phyloP scores from a whole-genome alignment of 768 basidiomycete genomes.

The Psilocybe subaeruginosa region DNA sequence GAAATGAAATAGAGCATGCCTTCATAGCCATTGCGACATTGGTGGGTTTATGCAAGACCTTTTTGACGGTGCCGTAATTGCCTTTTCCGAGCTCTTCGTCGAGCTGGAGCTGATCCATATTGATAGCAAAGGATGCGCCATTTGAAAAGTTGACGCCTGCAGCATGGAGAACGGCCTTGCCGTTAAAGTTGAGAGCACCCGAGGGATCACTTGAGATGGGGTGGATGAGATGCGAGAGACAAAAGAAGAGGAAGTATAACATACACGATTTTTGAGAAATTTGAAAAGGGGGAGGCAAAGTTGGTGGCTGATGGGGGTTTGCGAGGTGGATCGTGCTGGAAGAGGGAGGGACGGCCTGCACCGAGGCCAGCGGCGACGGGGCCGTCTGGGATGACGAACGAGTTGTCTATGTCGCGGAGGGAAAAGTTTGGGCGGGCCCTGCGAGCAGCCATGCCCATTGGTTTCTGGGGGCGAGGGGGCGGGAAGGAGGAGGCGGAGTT shows the following conservation, averaged over 20 bases:
- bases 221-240: constrained; percentile 4
- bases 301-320: constrained; percentile 40
- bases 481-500: constrained; percentile 13
- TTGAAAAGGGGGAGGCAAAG: constrained; percentile 82
- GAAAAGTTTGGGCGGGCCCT: constrained; percentile 60
- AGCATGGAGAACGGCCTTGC: constrained; percentile 92
- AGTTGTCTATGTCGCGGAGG: constrained; percentile 58
- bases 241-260: constrained; percentile 32
- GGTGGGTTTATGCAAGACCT: constrained; percentile 91
- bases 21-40: constrained; percentile 99
- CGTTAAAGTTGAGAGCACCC: constrained; percentile 91
- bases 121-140: constrained; percentile 90
- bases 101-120: constrained; percentile 90
- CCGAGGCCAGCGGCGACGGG: constrained; percentile 72
- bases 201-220: constrained; percentile 77
- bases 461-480: constrained; percentile 25
- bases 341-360: constrained; percentile 60
- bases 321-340: constrained; percentile 40
- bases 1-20: constrained; percentile 47
- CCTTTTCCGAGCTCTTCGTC: constrained; percentile 94
- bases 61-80: constrained; percentile 97
- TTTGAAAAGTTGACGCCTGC: constrained; percentile 85
- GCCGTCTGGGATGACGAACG: constrained; percentile 48
- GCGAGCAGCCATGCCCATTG: constrained; percentile 41
- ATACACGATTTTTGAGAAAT: constrained; percentile 93